phyloP scores from a whole-genome alignment of 2,329 filamentous ascomycete species.

The Beauveria varroae region DNA sequence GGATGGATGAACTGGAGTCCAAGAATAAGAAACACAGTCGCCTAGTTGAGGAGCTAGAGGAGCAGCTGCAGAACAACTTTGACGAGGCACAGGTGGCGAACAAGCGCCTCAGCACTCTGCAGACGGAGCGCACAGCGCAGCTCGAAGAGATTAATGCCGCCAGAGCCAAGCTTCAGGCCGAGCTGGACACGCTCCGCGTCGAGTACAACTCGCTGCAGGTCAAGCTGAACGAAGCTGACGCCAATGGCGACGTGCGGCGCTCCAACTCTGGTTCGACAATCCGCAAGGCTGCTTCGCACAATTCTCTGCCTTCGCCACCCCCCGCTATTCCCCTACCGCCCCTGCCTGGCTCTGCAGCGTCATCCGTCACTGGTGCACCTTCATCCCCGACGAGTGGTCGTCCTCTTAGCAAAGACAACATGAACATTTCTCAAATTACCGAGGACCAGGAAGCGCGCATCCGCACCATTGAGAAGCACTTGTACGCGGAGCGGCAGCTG shows the following conservation, averaged over 20 bases:
- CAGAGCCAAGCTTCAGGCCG: conserved; percentile 54
- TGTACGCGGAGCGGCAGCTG: conserved; percentile 92
- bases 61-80: conserved; percentile 90
- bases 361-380: conserved; percentile 35
- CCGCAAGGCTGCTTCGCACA: conserved; percentile 76
- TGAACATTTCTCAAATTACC: conserved; percentile 64
- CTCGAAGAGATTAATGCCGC: conserved; percentile 70
- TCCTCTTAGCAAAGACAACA: conserved; percentile 71
- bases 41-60: conserved; percentile 90
- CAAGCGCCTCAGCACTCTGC: conserved; percentile 77
- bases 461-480: conserved; percentile 91
- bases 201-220: conserved; percentile 53
- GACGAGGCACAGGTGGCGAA: conserved; percentile 81
- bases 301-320: conserved; percentile 83
- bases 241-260: conserved; percentile 42
- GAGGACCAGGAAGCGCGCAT: conserved; percentile 96
- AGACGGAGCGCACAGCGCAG: conserved; percentile 65
- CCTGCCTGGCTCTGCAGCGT: conserved; percentile 56
- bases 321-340: conserved; percentile 94
- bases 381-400: conserved; percentile 53
- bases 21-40: conserved; percentile 86
- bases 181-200: conserved; percentile 59
- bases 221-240: conserved; percentile 48
- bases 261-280: conserved; percentile 62
- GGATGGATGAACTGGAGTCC: conserved; percentile 53